Base-by-base conservation (phyloP, 1,284 basidiomycete genomes). In the Cystobasidiaceae sp. region DNA sequence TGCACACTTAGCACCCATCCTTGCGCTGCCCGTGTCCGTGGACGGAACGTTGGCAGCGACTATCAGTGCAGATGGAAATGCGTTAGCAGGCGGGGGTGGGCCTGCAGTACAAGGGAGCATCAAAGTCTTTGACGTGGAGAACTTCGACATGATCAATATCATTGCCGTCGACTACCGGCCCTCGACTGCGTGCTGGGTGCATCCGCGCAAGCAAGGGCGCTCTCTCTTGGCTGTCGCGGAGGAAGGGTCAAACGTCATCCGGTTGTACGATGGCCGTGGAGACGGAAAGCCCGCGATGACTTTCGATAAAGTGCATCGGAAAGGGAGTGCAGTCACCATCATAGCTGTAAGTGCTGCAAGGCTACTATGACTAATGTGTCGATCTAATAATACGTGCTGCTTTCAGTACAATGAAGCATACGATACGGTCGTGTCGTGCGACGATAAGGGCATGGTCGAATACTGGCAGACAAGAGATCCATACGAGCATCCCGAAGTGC, bases 61-160 rank as follows among this genome's bases (percentile, higher is more conserved):
- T 19, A 68, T 78, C 9, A 76, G 75, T 17, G 75, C 75, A 5
- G 78, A 80, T 50, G 70, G 69, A 1, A 67, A 67, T 66, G 68
- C 68, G 6, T 81, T 92, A 1, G 86, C 89, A 71, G 86, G 90
- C 71, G 86, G 88, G 66, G 88, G 82, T 52, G 44, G 21, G 11
- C 11, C 9, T 1, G 37, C 19, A 11, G 33, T 43, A 17, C 68
- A 67, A 45, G 75, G 77, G 3, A 77, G 75, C 30, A 90, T 87
- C 43, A 93, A 97, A 75, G 88, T 98, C 30, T 98, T 97, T 75
- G 96, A 99, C 75, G 92, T 98, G 0, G 83, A 96, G 71, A 97
- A 97, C 78, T 96, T 96, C 76, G 92, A 98, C 77, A 96, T 98
- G 89, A 98, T 98, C 76, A 98, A 97, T 77, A 97, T 97, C 79